Conservation (phyloP, 2,329 filamentous ascomycete species). For the Ophiostoma angusticollis region DNA sequence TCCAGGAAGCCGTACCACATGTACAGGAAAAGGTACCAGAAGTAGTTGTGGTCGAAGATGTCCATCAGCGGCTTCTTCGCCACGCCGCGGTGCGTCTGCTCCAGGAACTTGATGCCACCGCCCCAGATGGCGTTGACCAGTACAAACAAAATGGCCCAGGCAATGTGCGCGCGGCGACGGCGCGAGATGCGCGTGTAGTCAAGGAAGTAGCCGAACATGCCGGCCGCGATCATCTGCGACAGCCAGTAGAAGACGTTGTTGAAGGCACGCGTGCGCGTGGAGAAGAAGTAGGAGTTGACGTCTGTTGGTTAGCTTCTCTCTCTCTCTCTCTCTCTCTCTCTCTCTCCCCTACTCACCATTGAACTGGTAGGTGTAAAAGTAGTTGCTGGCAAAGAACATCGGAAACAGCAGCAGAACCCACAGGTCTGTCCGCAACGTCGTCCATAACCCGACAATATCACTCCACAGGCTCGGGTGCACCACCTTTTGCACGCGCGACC, state of each 20-base stretch:
- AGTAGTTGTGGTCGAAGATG: constrained; percentile 20
- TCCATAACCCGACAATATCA: constrained; percentile 4
- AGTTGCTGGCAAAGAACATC: constrained; percentile 69
- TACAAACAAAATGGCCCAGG: constrained; percentile 8
- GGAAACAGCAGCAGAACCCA: constrained; percentile 32
- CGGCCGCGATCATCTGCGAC: constrained; percentile 8
- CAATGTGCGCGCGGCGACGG: constrained; percentile 1
- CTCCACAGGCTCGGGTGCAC: constrained; percentile 5
- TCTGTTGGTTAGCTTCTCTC: too few species aligned
- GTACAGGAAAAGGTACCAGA: constrained; percentile 8
- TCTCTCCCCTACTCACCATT: constrained; percentile 44
- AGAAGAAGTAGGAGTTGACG: constrained; percentile 6
- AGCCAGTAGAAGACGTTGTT: constrained; percentile 9
- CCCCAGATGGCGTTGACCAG: constrained; percentile 11
- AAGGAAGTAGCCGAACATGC: constrained; percentile 2
- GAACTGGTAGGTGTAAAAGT: constrained; percentile 78
- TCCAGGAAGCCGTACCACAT: constrained; percentile 11
- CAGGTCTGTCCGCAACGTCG: not conserved
- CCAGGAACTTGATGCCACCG: not conserved
- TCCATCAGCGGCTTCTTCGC: constrained; percentile 4
- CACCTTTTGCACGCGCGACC: constrained; percentile 3
- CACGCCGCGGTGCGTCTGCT: not conserved
- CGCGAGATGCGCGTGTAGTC: constrained; percentile 6
- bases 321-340: too few species aligned
- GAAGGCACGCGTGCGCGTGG: constrained; percentile 6